Base-by-base conservation (phyloP, 495 filamentous ascomycete genomes). In the Hyaloscypha finlandica region DNA sequence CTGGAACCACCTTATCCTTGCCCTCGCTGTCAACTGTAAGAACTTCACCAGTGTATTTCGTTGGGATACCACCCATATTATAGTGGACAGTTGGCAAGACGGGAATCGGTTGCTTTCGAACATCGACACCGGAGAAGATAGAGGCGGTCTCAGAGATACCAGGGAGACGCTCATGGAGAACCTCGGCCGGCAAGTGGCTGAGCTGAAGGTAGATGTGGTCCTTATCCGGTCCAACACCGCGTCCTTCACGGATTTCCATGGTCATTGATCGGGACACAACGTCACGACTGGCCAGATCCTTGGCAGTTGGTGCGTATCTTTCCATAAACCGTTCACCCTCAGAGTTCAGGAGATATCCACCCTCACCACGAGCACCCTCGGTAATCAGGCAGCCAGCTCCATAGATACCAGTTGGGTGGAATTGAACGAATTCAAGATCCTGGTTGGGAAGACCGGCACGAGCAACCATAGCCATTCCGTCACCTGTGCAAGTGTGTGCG, bases 271-370 rank as follows among this genome's bases (percentile, higher is more conserved):
- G 90, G 61, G 92, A 96, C 66, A 97, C 94, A 72, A 96, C 92
- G 77, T 97, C 94, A 83, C 92, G 91, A 75, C 85, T 89, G 66
- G 93, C 93, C 72, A 97, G 85, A 87, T 99, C 94, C 88, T 97
- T 97, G 67, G 94, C 94, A 59, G 93, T 97, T 68, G 94, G 94
- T 56, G 94, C 94, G 76, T 99, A 99, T 77, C 94, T 87, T 81
- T 97, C 94, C 94, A 99, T 99, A 81, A 99, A 99, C 73, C 94
- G 90, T 81, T 97, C 95, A 80, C 95, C 95, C 84, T 97, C 90
- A 39, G 88, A 89, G 84, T 99, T 99, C 62, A 97, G 87, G 35
- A 99, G 86, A 79, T 97, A 97, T 76, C 95, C 95, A 83, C 95
- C 95, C 84, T 99, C 95, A 80, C 95, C 95, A 84, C 95, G 92